Base-by-base conservation (phyloP, 805 yeast species). In the Scheffersomyces coipomensis region DNA sequence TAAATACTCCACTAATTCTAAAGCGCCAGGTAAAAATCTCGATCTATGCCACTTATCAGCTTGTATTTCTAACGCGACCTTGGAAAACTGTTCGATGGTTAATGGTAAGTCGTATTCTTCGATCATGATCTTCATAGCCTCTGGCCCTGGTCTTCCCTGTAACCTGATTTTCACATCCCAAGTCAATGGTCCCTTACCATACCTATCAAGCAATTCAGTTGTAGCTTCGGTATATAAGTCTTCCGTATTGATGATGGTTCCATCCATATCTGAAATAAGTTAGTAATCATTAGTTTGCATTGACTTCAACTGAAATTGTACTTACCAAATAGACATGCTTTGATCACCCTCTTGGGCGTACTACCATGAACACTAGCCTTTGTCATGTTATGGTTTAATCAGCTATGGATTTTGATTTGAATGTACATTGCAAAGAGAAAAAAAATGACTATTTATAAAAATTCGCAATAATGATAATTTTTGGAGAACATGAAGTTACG, bases 61-160 rank as follows among this genome's bases (percentile, higher is more conserved):
- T 59, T 82, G 97, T 23, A 71, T 68, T 15, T 65, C 68, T 26
- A 77, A 61, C 3, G 85, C 79, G 45, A 66, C 53, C 23, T 63
- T 62, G 40, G 76, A 72, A 37, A 81, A 73, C 56, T 86, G 86
- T 30, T 83, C 86, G 0, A 83, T 77, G 0, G 89, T 76, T 3
- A 66, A 44, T 2, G 88, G 85, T 34, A 91, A 61, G 6, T 78
- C 74, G 51, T 87, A 84, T 52, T 81, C 78, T 31, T 83, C 79
- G 36, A 93, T 71, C 34, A 90, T 74, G 29, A 75, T 68, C 38
- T 73, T 71, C 12, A 83, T 73, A 5, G 96, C 87, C 27, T 76
- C 83, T 1, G 81, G 75, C 0, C 96, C 97, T 1, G 98, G 97
- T 32, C 88, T 71, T 1, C 99, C 99, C 66, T 93, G 98, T 19